Conservation (phyloP, 2,329 filamentous ascomycete species). For the Aspergillus japonicus region DNA sequence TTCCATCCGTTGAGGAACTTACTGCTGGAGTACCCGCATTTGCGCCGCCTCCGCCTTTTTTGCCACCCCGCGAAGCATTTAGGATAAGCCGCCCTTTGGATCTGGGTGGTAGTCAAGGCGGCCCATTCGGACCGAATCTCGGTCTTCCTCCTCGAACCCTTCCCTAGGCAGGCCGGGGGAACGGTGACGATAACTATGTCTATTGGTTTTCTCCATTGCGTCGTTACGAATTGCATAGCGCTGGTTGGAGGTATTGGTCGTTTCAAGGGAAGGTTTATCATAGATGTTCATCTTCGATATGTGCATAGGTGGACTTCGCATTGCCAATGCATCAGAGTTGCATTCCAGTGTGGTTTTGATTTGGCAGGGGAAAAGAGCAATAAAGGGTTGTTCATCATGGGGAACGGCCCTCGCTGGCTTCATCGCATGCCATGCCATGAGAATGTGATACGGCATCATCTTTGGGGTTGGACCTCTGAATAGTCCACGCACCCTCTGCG, state of each 20-base stretch:
- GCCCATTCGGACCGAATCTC: slow-evolving; percentile 32
- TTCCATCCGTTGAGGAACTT: slow-evolving; percentile 48
- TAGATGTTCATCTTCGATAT: slow-evolving; percentile 26
- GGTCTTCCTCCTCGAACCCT: slow-evolving; percentile 39
- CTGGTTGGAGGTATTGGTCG: slow-evolving; percentile 37
- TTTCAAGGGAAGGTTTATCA: slow-evolving; percentile 31
- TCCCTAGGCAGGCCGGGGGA: slow-evolving; percentile 23
- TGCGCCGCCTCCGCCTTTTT: slow-evolving; percentile 35
- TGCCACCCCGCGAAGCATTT: slow-evolving; percentile 38
- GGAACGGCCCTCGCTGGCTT: not conserved
- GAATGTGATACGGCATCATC: slow-evolving; percentile 15
- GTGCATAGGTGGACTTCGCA: slow-evolving; percentile 14
- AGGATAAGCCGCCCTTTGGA: slow-evolving; percentile 33
- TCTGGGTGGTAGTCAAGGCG: slow-evolving; percentile 30
- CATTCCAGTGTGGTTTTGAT: not conserved
- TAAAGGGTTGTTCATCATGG: not conserved
- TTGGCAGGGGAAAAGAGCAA: not conserved
- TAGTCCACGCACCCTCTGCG: slow-evolving; percentile 7
- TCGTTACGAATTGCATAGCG: slow-evolving; percentile 43
- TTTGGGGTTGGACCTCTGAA: slow-evolving; percentile 34
- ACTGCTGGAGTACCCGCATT: slow-evolving; percentile 49
- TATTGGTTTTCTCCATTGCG: slow-evolving; percentile 26
- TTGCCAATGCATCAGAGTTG: not conserved
- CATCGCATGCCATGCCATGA: slow-evolving; percentile 6
- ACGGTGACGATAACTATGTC: slow-evolving; percentile 15